Base-by-base conservation (phyloP, 805 yeast genomes). In the Candida suzukii region DNA sequence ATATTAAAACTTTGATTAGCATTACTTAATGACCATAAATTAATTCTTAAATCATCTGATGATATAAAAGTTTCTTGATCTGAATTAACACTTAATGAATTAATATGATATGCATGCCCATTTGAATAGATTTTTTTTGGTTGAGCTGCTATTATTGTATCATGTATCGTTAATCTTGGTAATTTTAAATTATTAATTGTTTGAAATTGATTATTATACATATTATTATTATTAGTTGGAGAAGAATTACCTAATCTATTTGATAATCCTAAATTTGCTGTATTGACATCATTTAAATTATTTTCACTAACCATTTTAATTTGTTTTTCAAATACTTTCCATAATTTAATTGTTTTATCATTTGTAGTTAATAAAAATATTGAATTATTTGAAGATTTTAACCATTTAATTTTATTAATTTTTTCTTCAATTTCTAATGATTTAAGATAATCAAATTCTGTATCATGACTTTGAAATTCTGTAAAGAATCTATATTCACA, bases 61-160 rank as follows among this genome's bases (percentile, higher is more conserved):
- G 88, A 77, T 49, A 93, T 74, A 61, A 83, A 93, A 13, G 99
- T 93, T 66, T 93, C 99, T 52, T 88, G 95, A 67, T 93, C 99
- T 13, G 90, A 80, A 64, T 93, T 95, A 47, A 88, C 83, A 44
- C 95, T 83, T 56, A 93, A 87, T 40, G 98, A 88, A 68, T 93
- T 91, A 59, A 93, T 93, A 64, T 93, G 99, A 66, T 93, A 93
- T 30, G 98, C 95, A 66, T 93, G 99, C 8, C 97, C 99, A 64
- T 95, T 95, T 32, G 95, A 79, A 65, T 85, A 93, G 41, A 90
- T 82, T 51, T 80, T 79, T 56, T 90, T 85, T 22, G 99, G 98
- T 48, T 90, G 85, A 1, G 98, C 97, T 32, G 95, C 91, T 44
- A 93, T 84, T 53, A 93, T 85, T 54, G 88, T 88, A 63, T 93